phyloP scores from a whole-genome alignment of 352 stramenopile species.

The Phytophthora vignae region DNA sequence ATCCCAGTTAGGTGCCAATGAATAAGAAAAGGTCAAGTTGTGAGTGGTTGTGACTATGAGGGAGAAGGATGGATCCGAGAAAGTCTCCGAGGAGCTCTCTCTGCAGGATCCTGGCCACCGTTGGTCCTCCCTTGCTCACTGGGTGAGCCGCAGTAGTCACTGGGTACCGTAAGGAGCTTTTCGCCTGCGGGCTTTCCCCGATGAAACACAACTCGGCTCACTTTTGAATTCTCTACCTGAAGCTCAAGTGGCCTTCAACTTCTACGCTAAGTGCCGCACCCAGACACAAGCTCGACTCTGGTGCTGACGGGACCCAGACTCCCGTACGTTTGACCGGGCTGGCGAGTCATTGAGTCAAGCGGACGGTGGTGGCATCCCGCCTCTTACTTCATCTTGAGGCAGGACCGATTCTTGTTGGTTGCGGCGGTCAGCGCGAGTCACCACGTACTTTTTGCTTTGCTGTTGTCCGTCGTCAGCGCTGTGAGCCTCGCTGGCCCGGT shows the following conservation, averaged over 20 bases:
- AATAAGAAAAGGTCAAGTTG: constrained; percentile 5
- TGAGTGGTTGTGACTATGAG: constrained; percentile 8
- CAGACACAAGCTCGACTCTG: too few species aligned
- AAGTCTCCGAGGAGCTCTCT: not conserved
- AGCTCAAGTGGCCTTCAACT: not conserved
- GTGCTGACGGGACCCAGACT: too few species aligned
- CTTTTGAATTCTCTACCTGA: constrained; percentile 1
- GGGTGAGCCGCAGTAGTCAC: constrained; percentile 1
- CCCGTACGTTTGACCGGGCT: too few species aligned
- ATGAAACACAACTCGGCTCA: constrained; percentile 10
- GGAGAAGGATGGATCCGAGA: not conserved
- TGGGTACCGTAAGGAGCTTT: not conserved
- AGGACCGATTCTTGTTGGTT: too few species aligned
- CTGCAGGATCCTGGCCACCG: not conserved
- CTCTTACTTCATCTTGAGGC: too few species aligned
- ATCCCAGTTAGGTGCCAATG: constrained; percentile 3
- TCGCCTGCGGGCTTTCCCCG: constrained; percentile 2
- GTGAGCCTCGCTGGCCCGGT: too few species aligned
- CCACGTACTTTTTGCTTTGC: too few species aligned
- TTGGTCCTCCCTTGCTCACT: constrained; percentile 1
- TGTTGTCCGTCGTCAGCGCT: too few species aligned
- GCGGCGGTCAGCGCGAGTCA: too few species aligned
- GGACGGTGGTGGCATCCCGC: too few species aligned
- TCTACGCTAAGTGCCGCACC: too few species aligned
- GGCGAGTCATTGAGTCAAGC: too few species aligned